Evolutionary conservation across 352 stramenopile genomes (phyloP), one percentile per base, ranked within the genome.

Genomic region (Pilasporangium apinafurcum): DNA sequence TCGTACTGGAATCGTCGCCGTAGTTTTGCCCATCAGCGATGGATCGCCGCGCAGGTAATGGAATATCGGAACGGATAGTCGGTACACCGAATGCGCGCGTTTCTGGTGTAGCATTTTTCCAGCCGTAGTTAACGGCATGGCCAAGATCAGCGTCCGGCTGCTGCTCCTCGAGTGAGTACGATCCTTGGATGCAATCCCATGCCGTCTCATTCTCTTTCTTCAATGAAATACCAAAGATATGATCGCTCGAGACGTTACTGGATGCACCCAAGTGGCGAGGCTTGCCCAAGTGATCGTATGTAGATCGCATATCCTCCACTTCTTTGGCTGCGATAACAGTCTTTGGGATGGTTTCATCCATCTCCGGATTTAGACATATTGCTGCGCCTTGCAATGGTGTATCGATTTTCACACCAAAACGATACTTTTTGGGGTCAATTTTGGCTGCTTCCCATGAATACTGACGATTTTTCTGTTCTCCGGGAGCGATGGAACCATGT

Each of bases 1-100:
- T 70, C 30, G 73, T 81, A 42, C 55, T 73, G 18, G 69, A 60
- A 56, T 96, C 84, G 44, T 96, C 85, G 35, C 86, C 86, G 51
- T 96, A 96, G 52, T 97, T 97, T 51, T 96, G 85, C 26, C 53
- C 65, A 50, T 96, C 85, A 7, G 85, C 86, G n/a, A 97, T 65
- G 5, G 85, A 96, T 13, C 75, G 53, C 8, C 63, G 73, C 5
- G 56, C 55, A 16, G 86, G 85, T 25, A 70, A 61, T 2, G 76
- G 60, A 35, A 96, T 94, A 48, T 96, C 87, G 8, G 61, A 80
- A 1, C 87, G 75, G 25, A 96, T 77, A n/a, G 68, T 92, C 4
- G 90, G 87, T 1, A 85, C 64, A 9, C 90, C 86, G 56, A 95
- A 96, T 17, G 54, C 60, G 1, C 83, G 63, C 25, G 59, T 62